Percentiles rank a stretch among this genome's conserved stretches.
Evolutionary conservation across 805 yeast genomes (phyloP).

Genomic region (Candida pseudoglaebosa): DNA sequence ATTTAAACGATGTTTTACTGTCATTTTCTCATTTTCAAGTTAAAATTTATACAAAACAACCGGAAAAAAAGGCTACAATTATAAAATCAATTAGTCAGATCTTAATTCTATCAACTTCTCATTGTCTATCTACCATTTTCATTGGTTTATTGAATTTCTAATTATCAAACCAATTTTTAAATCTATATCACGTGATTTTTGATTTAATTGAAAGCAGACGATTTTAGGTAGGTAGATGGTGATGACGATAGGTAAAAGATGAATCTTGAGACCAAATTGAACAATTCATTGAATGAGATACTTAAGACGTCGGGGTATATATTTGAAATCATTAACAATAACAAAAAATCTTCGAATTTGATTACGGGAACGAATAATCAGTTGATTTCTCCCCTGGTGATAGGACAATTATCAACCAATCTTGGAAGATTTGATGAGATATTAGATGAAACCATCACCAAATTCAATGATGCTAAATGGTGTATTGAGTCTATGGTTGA

Average conservation of each 20-base stretch:
- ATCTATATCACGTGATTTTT: background rate
- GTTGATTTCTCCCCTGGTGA: conserved; percentile 34
- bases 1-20: too few species aligned
- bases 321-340: conserved; percentile 38
- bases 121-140: too few species aligned
- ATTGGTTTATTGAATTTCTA: too few species aligned
- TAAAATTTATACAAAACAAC: too few species aligned
- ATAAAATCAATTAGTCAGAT: too few species aligned
- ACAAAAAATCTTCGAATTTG: conserved; percentile 37
- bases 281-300: conserved; percentile 36
- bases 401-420: conserved; percentile 29
- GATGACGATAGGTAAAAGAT: conserved; percentile 16
- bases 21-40: too few species aligned
- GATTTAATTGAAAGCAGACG: background rate
- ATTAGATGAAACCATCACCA: conserved; percentile 38
- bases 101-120: too few species aligned
- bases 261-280: conserved; percentile 39
- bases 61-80: too few species aligned
- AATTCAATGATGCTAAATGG: conserved; percentile 43
- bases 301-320: conserved; percentile 41
- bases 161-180: too few species aligned
- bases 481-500: conserved; percentile 40
- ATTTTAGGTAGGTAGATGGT: background rate
- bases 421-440: conserved; percentile 38
- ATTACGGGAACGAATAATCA: conserved; percentile 41